Evolutionary conservation across 2,329 filamentous ascomycete genomes (phyloP).

Genomic region (Aspergillus fijiensis): DNA sequence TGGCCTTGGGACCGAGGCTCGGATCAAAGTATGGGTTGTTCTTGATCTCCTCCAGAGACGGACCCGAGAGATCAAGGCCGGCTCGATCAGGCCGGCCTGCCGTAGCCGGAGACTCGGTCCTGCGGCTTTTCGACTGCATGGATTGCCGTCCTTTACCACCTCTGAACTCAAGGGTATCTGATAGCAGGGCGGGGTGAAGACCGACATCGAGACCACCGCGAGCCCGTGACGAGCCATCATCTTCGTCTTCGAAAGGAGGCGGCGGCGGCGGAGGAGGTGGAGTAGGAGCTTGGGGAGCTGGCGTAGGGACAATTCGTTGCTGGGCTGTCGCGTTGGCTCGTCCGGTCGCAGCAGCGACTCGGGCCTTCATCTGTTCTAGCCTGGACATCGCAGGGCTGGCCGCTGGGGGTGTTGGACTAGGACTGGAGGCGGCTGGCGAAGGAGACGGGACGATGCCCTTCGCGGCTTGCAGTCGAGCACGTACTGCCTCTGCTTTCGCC

Average conservation of each 20-base stretch:
- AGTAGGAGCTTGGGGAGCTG: constrained; percentile 34
- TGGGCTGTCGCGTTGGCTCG: constrained; percentile 45
- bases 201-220: constrained; percentile 72
- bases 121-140: constrained; percentile 54
- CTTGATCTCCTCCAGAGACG: constrained; percentile 57
- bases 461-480: constrained; percentile 45
- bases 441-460: constrained; percentile 26
- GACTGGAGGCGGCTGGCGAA: constrained; percentile 34
- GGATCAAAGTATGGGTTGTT: constrained; percentile 84
- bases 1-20: constrained; percentile 60
- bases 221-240: constrained; percentile 51
- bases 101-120: constrained; percentile 45
- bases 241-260: constrained; percentile 51
- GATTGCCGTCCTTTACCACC: constrained; percentile 42
- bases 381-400: constrained; percentile 55
- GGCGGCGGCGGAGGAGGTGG: constrained; percentile 44
- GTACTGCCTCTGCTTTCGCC: constrained; percentile 50
- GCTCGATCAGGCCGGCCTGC: constrained; percentile 45
- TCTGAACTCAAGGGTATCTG: constrained; percentile 49
- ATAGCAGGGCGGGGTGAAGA: constrained; percentile 71
- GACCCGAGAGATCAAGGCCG: constrained; percentile 58
- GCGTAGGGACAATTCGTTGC: constrained; percentile 41
- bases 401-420: constrained; percentile 35
- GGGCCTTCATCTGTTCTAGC: constrained; percentile 76
- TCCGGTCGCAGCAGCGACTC: constrained; percentile 72